Evolutionary conservation across 2,329 filamentous ascomycete species (phyloP), one percentile per base, ranked within the genome.

Genomic region (Madurella fahalii): DNA sequence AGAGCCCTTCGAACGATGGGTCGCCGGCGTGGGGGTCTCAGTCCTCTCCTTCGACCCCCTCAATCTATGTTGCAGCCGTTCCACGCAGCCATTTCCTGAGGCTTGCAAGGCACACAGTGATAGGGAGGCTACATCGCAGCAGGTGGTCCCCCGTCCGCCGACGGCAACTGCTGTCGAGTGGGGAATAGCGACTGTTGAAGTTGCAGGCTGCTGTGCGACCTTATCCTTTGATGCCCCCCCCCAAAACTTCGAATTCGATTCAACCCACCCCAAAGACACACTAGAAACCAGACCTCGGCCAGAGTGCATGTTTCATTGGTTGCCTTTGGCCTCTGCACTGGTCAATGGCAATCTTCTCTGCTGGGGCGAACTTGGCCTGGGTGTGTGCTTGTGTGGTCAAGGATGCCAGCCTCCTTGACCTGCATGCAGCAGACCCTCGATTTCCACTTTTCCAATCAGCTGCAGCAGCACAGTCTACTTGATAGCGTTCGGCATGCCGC

Each of bases 141-240:
- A 16, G 4, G 16, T 43, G 7, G 25, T n/a, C 9, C 18, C 20
- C 42, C 20, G 25, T 17, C 34, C 37, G 37, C 40, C 40, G 40
- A 53, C 54, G 43, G 43, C 9, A 11, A 12, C 40, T 40, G 50
- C 46, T 50, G 46, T 57, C 41, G 58, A 40, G 47, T 40, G 51
- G 43, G 17, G 50, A 50, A 40, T 39, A 52, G 53, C 47, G 50
- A 55, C 45, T 54, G 50, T 47, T 54, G 50, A 47, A 53, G 58
- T 53, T 58, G 56, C 53, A 60, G 40, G 52, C 58, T 61, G 59
- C 59, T 52, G 59, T 61, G 56, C 48, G 54, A 57, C 58, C 43
- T 20, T 53, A n/a, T 34, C 47, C 20, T 18, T 30, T 45, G 25
- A 25, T 25, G 47, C 18, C 44, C 37, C 13, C 52, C 56, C 56